Evolutionary conservation across 306 rosid genomes (phyloP).

Genomic region (Trifolium dubium): DNA sequence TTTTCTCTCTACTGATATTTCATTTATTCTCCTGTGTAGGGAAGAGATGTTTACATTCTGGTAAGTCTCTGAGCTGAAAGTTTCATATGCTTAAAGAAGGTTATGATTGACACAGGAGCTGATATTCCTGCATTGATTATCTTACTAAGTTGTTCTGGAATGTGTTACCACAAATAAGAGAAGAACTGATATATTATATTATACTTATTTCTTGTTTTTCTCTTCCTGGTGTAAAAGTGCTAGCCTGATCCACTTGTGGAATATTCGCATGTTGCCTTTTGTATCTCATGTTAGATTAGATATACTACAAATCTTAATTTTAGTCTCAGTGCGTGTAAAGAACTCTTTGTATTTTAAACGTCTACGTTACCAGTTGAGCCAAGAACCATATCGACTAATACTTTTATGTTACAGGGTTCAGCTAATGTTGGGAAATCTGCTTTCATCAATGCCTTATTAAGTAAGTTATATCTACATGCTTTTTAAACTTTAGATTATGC

Average conservation of each 20-base stretch:
- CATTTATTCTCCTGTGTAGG: conserved; percentile 60
- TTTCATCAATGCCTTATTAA: conserved; percentile 82
- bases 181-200: conserved; percentile 25
- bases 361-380: not conserved
- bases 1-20: conserved; percentile 40
- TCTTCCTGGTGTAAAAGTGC: conserved; percentile 12
- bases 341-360: conserved; percentile 13
- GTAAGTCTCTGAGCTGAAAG: conserved; percentile 55
- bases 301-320: conserved; percentile 6
- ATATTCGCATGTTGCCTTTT: conserved; percentile 7
- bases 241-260: conserved; percentile 17
- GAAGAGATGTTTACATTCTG: conserved; percentile 93
- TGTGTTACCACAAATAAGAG: conserved; percentile 21
- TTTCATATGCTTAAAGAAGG: conserved; percentile 37
- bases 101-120: conserved; percentile 32
- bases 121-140: conserved; percentile 29
- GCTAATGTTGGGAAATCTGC: conserved; percentile 99
- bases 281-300: not conserved
- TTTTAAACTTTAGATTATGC: not conserved
- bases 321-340: not conserved
- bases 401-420: conserved; percentile 63
- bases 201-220: conserved; percentile 14
- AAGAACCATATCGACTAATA: conserved; percentile 14
- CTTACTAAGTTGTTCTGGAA: conserved; percentile 31
- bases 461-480: conserved; percentile 56